A percentile compares a stretch with the other conserved stretches of the same genome.
Evolutionary conservation across 2,329 filamentous ascomycete genomes (phyloP).

Genomic region (Diaporthe sp.): DNA sequence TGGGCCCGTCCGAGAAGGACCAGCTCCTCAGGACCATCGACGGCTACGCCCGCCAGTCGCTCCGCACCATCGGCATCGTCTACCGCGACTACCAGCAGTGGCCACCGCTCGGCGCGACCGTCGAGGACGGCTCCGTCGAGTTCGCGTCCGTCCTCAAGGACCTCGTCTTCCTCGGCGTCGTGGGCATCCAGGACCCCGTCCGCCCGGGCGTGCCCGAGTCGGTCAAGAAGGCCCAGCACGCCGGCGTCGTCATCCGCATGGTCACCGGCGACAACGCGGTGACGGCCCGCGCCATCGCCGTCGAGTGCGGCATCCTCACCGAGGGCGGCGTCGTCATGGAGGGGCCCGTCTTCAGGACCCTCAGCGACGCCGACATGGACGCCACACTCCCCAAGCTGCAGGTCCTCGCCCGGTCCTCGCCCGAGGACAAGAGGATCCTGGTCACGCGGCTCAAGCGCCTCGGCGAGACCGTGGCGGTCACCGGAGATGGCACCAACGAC

Average conservation of each 20-base stretch:
- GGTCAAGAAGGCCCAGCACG: conserved; percentile 72
- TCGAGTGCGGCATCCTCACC: conserved; percentile 72
- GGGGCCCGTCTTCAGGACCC: conserved; percentile 71
- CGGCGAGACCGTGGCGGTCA: conserved; percentile 73
- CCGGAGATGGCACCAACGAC: conserved; percentile 78
- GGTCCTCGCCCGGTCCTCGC: conserved; percentile 71
- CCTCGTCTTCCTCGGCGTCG: conserved; percentile 80
- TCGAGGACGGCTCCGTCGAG: conserved; percentile 73
- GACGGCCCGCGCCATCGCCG: conserved; percentile 76
- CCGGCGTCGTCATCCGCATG: conserved; percentile 77
- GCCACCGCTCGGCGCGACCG: conserved; percentile 74
- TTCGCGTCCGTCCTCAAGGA: conserved; percentile 70
- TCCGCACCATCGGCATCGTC: conserved; percentile 71
- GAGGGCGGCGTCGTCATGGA: conserved; percentile 76
- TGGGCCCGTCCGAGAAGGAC: conserved; percentile 45
- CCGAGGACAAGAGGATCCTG: conserved; percentile 71
- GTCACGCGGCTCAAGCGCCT: conserved; percentile 67
- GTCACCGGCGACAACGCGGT: conserved; percentile 71
- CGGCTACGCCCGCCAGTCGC: conserved; percentile 68
- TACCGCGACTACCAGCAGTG: conserved; percentile 81
- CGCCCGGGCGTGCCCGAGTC: conserved; percentile 73
- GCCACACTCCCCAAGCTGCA: conserved; percentile 66
- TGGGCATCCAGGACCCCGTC: conserved; percentile 79
- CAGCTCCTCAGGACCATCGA: conserved; percentile 69
- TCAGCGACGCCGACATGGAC: conserved; percentile 67